Evolutionary conservation across 2,329 filamentous ascomycete genomes (phyloP).

Genomic region (Stemphylium vesicarium): DNA sequence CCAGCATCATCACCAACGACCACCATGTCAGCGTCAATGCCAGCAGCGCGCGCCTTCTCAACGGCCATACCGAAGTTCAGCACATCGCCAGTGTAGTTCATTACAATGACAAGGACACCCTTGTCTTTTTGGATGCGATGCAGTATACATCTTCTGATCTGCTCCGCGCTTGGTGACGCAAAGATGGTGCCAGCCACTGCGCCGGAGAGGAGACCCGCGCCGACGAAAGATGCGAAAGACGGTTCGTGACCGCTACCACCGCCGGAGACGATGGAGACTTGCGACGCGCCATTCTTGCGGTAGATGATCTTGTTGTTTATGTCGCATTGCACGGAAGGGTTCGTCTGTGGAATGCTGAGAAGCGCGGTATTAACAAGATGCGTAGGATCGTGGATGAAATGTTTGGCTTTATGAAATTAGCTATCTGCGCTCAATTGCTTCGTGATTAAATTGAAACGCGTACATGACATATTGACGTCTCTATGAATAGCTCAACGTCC

Average conservation of each 20-base stretch:
- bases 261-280: slow-evolving; percentile 85
- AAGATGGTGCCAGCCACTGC: slow-evolving; percentile 89
- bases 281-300: slow-evolving; percentile 40
- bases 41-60: slow-evolving; percentile 85
- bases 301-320: slow-evolving; percentile 73
- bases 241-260: slow-evolving; percentile 92
- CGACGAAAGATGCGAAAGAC: slow-evolving; percentile 84
- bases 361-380: slow-evolving; percentile 80
- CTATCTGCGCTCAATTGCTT: not conserved
- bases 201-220: slow-evolving; percentile 77
- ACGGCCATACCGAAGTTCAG: slow-evolving; percentile 94
- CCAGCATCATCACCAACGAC: slow-evolving; percentile 92
- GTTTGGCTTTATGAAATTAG: slow-evolving; percentile 61
- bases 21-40: slow-evolving; percentile 82
- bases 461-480: slow-evolving; percentile 11
- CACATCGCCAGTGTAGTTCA: slow-evolving; percentile 84
- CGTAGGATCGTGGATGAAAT: slow-evolving; percentile 86
- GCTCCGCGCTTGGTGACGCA: slow-evolving; percentile 79
- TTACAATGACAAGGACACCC: slow-evolving; percentile 87
- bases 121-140: slow-evolving; percentile 72
- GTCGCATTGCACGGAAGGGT: slow-evolving; percentile 83
- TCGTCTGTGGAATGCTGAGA: slow-evolving; percentile 77
- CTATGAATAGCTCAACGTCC: not conserved
- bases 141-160: slow-evolving; percentile 78
- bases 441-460: not conserved